A percentile compares a stretch with the other conserved stretches of the same genome.
Conservation (phyloP, 2,329 filamentous ascomycete species). For the Xylaria sp. region DNA sequence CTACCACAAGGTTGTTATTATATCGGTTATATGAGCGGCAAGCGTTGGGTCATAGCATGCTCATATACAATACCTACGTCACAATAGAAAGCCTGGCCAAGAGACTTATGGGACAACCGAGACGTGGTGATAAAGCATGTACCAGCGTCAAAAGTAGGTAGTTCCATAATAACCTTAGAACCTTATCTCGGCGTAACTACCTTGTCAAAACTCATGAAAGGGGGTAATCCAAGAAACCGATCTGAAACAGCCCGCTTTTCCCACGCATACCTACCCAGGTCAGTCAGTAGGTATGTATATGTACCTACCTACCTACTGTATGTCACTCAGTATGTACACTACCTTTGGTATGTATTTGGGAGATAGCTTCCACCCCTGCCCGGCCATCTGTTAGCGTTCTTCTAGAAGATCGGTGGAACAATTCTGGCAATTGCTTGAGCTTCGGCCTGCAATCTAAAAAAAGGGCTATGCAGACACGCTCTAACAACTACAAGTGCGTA, state of each 20-base stretch:
- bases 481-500: background rate
- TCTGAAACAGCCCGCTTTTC: slow-evolving; percentile 30
- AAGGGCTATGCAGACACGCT: slow-evolving; percentile 13
- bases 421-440: slow-evolving; percentile 19
- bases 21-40: background rate
- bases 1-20: background rate
- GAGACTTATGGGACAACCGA: background rate
- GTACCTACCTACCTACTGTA: background rate
- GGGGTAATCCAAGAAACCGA: slow-evolving; percentile 31
- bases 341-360: no score
- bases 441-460: slow-evolving; percentile 28
- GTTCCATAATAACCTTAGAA: background rate
- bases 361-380: slow-evolving; percentile 15
- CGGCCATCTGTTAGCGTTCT: slow-evolving; percentile 23
- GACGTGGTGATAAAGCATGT: background rate
- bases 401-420: slow-evolving; percentile 40
- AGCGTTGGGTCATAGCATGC: background rate
- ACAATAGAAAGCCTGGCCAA: background rate
- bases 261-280: background rate
- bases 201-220: slow-evolving; percentile 17
- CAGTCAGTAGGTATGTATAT: background rate
- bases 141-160: background rate
- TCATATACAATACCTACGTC: background rate
- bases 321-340: background rate
- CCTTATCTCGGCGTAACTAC: slow-evolving; percentile 15